Conservation (phyloP, 2,329 filamentous ascomycete genomes). For the Bretziella fagacearum region DNA sequence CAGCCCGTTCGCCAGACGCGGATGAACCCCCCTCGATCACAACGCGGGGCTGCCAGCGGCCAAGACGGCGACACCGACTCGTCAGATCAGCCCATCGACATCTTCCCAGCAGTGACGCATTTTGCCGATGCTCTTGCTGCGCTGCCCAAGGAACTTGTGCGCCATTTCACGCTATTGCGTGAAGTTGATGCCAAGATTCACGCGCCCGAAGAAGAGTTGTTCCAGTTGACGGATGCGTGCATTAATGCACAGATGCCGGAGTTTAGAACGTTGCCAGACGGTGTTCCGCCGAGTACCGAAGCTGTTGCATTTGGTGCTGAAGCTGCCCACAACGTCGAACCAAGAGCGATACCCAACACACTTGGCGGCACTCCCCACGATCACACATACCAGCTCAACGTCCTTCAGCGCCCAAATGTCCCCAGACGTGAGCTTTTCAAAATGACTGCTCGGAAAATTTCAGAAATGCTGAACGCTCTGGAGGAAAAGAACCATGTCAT, state of each 20-base stretch:
- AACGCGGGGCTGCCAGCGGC: conserved; percentile 24
- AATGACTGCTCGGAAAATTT: conserved; percentile 59
- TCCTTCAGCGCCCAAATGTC: conserved; percentile 20
- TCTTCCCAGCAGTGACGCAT: conserved; percentile 49
- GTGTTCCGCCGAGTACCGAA: conserved; percentile 1
- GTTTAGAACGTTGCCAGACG: conserved; percentile 1
- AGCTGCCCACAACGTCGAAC: conserved; percentile 9
- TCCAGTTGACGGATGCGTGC: conserved; percentile 53
- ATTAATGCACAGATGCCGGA: conserved; percentile 25
- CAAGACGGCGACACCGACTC: conserved; percentile 30
- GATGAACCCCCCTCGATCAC: conserved; percentile 39
- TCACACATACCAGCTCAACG: conserved; percentile 14
- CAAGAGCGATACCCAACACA: conserved; percentile 26
- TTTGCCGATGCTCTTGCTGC: conserved; percentile 89
- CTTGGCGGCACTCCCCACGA: conserved; percentile 23
- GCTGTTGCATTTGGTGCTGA: conserved; percentile 9
- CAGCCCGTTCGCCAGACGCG: conserved; percentile 49
- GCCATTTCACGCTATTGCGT: conserved; percentile 88
- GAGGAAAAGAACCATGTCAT: conserved; percentile 98
- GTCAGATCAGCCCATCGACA: conserved; percentile 43
- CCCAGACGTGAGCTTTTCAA: conserved; percentile 58
- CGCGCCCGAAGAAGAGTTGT: conserved; percentile 66
- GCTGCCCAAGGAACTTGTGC: conserved; percentile 83
- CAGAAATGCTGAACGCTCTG: conserved; percentile 72
- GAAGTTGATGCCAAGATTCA: conserved; percentile 97